Percentiles rank a stretch among this genome's conserved stretches.
Conservation (phyloP, 805 yeast species). For the Candida mattraensis region DNA sequence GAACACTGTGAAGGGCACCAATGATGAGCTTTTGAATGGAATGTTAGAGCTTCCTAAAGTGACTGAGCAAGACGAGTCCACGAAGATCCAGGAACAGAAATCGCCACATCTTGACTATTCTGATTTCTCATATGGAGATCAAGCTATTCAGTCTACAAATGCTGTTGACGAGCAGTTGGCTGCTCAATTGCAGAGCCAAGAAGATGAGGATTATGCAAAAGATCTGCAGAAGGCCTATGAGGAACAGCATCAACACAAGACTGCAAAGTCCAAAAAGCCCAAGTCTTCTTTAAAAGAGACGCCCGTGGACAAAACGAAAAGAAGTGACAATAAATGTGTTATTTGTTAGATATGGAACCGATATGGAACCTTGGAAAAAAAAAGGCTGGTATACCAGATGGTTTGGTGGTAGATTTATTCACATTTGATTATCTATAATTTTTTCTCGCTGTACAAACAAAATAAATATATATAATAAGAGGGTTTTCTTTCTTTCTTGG, state of each 20-base stretch:
- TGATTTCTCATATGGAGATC: conserved; percentile 26
- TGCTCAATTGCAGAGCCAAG: conserved; percentile 33
- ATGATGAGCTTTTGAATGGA: conserved; percentile 71
- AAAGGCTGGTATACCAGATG: neutral
- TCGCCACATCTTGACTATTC: conserved; percentile 11
- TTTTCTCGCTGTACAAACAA: no score
- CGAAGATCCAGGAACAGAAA: neutral
- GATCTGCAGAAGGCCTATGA: conserved; percentile 26
- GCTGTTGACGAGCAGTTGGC: conserved; percentile 29
- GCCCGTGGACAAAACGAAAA: neutral
- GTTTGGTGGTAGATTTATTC: no score
- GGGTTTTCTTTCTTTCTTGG: no score
- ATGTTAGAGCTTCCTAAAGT: conserved; percentile 46
- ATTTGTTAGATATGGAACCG: no score
- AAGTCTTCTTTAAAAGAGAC: neutral
- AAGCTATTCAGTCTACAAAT: conserved; percentile 1
- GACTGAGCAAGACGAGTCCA: neutral
- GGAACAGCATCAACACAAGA: conserved; percentile 1
- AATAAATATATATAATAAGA: no score
- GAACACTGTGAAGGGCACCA: conserved; percentile 61
- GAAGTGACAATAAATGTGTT: conserved; percentile 5
- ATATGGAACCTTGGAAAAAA: neutral
- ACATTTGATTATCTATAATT: no score
- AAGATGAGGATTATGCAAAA: conserved; percentile 32
- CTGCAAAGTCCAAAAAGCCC: conserved; percentile 1